Base-by-base conservation (phyloP, 805 yeast species). In the Lachancea dasiensis region DNA sequence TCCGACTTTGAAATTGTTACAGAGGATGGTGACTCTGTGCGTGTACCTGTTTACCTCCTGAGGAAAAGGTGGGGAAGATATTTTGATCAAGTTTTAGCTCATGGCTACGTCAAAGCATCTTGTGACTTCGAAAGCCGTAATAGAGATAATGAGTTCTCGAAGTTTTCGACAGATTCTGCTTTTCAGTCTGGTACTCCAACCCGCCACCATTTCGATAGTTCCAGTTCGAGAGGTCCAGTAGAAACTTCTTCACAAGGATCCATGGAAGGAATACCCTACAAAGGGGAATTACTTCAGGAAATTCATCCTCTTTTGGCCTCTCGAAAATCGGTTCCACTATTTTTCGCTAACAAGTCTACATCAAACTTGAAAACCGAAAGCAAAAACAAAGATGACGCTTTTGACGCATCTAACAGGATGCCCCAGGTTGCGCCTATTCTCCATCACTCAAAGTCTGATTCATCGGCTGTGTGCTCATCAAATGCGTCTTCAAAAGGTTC, bases 41-140 rank as follows among this genome's bases (percentile, higher is more conserved):
- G 80, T 0, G 75, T 79, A 3, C 81, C 89, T 0, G 43, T 77
- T 33, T 68, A 65, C 45, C 61, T 83, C 3, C 64, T 84, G 37
- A 68, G 83, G 47, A 81, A 78, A 47, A 66, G 92, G 52, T 84
- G 94, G 94, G 92, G 92, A 0, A 58, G 74, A 23, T 79, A 73
- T 44, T 84, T 84, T 51, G 79, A 79, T 45, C 68, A 69, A 46
- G 45, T 82, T 13, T 56, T 83, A 27, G 67, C 86, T 0, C 70
- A 73, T 48, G 83, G 80, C 1, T 84, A 81, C 54, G 75, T 81
- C 0, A 65, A 73, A 41, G 80, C 84, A 6, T 59, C 60, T 7
- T 49, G 56, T 25, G 56, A 52, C 11, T 33, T 32, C 20, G 37
- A 38, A 16, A 27, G 29, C 25, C 33, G 28, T 14, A 33, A 32